Evolutionary conservation across 83 land plant species (phyloP).

Genomic region (Picea abies): DNA sequence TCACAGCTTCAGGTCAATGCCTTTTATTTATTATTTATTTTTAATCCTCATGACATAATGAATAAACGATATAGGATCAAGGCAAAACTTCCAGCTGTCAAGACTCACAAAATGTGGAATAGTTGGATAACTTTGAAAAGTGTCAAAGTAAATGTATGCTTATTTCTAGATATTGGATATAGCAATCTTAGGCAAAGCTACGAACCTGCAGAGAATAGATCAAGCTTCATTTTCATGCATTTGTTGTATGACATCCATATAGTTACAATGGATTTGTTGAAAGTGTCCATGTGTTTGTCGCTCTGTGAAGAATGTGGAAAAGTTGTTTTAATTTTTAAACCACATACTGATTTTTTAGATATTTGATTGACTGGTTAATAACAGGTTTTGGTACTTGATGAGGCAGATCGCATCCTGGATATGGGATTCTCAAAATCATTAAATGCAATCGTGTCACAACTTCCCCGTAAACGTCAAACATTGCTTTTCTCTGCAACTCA

Average conservation of each 20-base stretch:
- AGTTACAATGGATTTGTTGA: not conserved
- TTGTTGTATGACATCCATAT: not conserved
- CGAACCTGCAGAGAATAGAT: not conserved
- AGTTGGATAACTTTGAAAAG: not conserved
- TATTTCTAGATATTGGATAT: not conserved
- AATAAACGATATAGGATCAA: not conserved
- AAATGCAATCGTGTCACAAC: slow-evolving; percentile 86
- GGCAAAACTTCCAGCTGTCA: not conserved
- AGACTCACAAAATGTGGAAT: not conserved
- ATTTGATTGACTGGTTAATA: slow-evolving; percentile 11
- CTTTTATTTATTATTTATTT: not conserved
- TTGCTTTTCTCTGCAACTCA: slow-evolving; percentile 98
- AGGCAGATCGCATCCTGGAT: slow-evolving; percentile 98
- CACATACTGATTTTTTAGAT: not conserved
- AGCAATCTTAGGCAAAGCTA: not conserved
- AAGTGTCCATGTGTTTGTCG: not conserved
- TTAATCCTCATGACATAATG: not conserved
- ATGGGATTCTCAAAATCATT: slow-evolving; percentile 72
- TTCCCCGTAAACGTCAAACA: slow-evolving; percentile 85
- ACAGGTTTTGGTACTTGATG: slow-evolving; percentile 97
- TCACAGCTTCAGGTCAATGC: slow-evolving; percentile 84
- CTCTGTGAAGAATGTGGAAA: not conserved
- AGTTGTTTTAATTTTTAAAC: not conserved
- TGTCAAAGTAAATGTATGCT: not conserved
- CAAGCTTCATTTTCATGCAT: not conserved